Evolutionary conservation across 768 basidiomycete species (phyloP), one percentile per base, ranked within the genome.

Genomic region (Russula ochroleuca): DNA sequence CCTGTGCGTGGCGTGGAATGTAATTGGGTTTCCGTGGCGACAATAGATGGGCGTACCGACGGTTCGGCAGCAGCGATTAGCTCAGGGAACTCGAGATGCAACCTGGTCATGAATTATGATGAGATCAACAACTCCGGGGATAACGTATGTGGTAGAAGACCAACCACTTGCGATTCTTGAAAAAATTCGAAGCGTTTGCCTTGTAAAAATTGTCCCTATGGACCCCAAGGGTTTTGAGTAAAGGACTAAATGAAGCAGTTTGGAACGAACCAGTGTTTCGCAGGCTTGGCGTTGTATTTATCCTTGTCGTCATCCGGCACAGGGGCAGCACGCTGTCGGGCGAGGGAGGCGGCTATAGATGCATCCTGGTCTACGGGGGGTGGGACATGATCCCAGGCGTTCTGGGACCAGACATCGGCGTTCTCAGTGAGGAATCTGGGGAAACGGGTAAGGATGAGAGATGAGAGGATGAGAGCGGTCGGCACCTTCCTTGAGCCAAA

Each of bases 81-180:
- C 70, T 98, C 94, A 0, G 90, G 91, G 70, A 98, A 98, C 73
- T 99, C 97, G n/a, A 92, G 85, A 69, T 90, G 84, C 35, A 98
- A 79, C 96, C 88, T 90, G 67, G 35, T 25, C 6, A 25, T 41
- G 10, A 21, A 25, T 3, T 11, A 41, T 14, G n/a, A 28, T 35
- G 49, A 21, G 28, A 21, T 31, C 23, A 40, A 38, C 35, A 33
- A 43, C 17, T 9, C 31, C 21, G 17, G 9, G 28, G 35, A 43
- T 52, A n/a, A 57, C 49, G 25, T 45, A 15, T 40, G 13, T 55
- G 53, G 54, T 41, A 10, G n/a, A 19, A 19, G 13, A 19, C 60
- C 73, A 6, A 85, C 89, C 97, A 99, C 78, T 93, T 91, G 62
- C 97, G 81, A 75, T 98, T 87, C 45, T 91, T 87, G 78, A 98